Evolutionary conservation across 2,329 filamentous ascomycete genomes (phyloP).

Genomic region (Fusarium sp.): DNA sequence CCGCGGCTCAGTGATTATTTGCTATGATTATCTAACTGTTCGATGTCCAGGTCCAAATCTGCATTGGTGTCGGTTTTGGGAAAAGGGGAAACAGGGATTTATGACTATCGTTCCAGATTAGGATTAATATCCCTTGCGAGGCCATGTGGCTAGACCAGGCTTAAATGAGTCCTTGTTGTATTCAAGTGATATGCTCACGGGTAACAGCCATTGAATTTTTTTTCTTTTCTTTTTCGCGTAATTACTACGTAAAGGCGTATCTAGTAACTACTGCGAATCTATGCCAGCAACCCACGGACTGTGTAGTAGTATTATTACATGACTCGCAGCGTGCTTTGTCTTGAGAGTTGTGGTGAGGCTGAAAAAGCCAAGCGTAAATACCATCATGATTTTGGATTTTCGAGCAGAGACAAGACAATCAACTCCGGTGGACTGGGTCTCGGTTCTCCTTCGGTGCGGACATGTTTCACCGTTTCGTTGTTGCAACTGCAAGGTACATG

Average conservation of each 20-base stretch:
- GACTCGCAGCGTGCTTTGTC: neutral
- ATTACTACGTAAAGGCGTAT: too few species aligned
- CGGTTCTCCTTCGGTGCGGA: constrained; percentile 16
- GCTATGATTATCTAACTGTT: constrained; percentile 22
- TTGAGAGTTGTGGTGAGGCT: constrained; percentile 8
- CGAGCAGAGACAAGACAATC: constrained; percentile 1
- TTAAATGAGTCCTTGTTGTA: constrained; percentile 8
- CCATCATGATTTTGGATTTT: neutral
- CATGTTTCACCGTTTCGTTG: constrained; percentile 25
- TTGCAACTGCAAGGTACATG: constrained; percentile 34
- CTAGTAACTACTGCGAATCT: neutral
- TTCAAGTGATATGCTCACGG: constrained; percentile 11
- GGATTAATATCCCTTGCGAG: constrained; percentile 31
- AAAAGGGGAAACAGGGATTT: constrained; percentile 32
- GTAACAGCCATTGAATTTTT: neutral
- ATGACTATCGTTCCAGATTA: constrained; percentile 30
- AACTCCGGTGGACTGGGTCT: constrained; percentile 4
- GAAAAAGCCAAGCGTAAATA: constrained; percentile 1
- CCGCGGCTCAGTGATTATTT: constrained; percentile 14
- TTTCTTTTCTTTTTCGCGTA: too few species aligned
- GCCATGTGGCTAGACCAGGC: constrained; percentile 33
- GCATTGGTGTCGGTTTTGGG: constrained; percentile 8
- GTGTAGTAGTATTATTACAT: neutral
- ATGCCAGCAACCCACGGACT: constrained; percentile 1
- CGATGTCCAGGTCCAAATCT: constrained; percentile 19